Conservation (phyloP, 768 basidiomycete genomes). For the Postia placenta region DNA sequence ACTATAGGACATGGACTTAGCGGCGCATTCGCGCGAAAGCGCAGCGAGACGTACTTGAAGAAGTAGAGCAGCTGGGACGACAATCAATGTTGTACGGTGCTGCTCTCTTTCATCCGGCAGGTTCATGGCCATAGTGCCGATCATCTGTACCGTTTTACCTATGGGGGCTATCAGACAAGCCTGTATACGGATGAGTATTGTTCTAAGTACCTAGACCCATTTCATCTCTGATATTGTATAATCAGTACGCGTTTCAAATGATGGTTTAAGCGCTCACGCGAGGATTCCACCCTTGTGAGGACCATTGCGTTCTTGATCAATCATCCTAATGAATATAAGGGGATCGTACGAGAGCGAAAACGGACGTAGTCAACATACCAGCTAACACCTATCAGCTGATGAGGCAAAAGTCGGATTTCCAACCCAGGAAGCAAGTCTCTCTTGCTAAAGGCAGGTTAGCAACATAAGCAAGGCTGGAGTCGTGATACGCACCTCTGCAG, state of each 20-base stretch:
- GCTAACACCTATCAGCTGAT: constrained; percentile 72
- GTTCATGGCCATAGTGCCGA: constrained; percentile 71
- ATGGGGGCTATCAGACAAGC: neutral
- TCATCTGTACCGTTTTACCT: constrained; percentile 77
- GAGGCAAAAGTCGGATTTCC: constrained; percentile 62
- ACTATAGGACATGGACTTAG: constrained; percentile 29
- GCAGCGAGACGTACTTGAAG: constrained; percentile 43
- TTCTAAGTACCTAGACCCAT: constrained; percentile 51
- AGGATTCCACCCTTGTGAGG: constrained; percentile 56
- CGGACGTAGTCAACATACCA: constrained; percentile 36
- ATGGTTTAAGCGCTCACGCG: constrained; percentile 30
- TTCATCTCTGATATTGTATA: constrained; percentile 41
- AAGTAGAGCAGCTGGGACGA: constrained; percentile 72
- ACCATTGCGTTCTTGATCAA: constrained; percentile 47
- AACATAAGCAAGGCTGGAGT: neutral
- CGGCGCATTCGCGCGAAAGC: neutral
- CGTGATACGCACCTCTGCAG: constrained; percentile 36
- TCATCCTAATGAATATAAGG: constrained; percentile 43
- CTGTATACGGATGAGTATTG: neutral
- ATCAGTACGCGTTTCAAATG: neutral
- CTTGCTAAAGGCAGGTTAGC: constrained; percentile 25
- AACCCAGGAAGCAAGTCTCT: constrained; percentile 61
- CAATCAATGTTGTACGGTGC: constrained; percentile 56
- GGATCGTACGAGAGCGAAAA: neutral
- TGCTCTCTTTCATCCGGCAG: constrained; percentile 42